Base-by-base conservation (phyloP, 805 yeast species). In the Torulaspora microellipsoides region DNA sequence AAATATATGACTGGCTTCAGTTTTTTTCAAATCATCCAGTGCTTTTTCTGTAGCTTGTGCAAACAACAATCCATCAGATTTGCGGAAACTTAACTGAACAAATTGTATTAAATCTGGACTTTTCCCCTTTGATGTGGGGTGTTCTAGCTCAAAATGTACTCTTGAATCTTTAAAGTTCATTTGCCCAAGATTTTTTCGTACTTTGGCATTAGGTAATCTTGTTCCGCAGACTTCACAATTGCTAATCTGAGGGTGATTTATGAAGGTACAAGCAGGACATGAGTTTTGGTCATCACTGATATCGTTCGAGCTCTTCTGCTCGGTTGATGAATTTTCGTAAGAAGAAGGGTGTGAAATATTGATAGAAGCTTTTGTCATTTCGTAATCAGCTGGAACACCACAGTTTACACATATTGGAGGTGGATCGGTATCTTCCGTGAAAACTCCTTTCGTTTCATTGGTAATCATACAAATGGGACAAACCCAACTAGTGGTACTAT, bases 191-290 rank as follows among this genome's bases (percentile, higher is more conserved):
- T 27, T 47, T 39, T 23, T 54, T 53, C 48, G 44, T 53, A 17
- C 54, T 58, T 33, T 56, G 4, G 44, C 38, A 25, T 54, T 44
- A 3, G 66, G 64, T 20, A 82, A 59, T 15, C 69, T 69, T 0
- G 82, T 70, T 0, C 96, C 96, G 66, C 98, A 91, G 58, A 93
- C 75, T 62, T 91, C 99, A 64, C 99, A 91, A 49, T 71, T 72
- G 30, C 71, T 64, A 71, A 91, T 69, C 2, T 85, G 78, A 0
- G 89, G 85, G 61, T 90, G 96, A 60, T 91, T 93, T 10, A 78
- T 66, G 56, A 89, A 91, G 0, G 98, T 86, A 53, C 95, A 86
- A 10, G 69, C 60, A 3, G 78, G 71, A 46, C 85, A 80, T 11
- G 50, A 47, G 30, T 63, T 62, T 20, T 41, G 52, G 3, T 25